These are phyloP conservation scores for Lignosus rhinocerotis DNA, from an alignment of 1,284 basidiomycete species.

Conservation along the genomic window DNA sequence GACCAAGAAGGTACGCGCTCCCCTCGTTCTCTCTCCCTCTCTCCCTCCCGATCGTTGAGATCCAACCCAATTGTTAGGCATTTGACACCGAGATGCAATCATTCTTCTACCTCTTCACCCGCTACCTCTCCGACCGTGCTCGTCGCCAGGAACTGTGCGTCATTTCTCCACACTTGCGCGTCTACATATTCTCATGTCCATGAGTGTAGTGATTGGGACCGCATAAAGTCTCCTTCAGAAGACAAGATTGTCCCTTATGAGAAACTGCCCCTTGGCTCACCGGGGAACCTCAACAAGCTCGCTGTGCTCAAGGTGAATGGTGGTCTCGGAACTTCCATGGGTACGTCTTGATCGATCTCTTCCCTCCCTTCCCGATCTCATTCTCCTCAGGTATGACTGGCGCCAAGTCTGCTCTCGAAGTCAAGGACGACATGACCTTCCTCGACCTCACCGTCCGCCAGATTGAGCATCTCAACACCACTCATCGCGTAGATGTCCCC, in stretches of 20 bases:
- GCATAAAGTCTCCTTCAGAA: conserved; percentile 91
- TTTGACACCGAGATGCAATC: conserved; percentile 99
- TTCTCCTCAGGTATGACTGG: conserved; percentile 78
- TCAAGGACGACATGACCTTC: conserved; percentile 99
- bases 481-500: conserved; percentile 80
- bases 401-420: conserved; percentile 88
- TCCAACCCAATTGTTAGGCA: conserved; percentile 52
- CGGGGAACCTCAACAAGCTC: conserved; percentile 85
- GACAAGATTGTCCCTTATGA: conserved; percentile 94
- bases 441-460: conserved; percentile 96
- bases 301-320: conserved; percentile 99
- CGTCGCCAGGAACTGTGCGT: conserved; percentile 92
- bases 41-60: conserved; percentile 16
- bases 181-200: not conserved
- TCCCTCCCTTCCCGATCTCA: not conserved
- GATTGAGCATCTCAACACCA: conserved; percentile 88
- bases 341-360: conserved; percentile 38
- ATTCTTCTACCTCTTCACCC: conserved; percentile 99
- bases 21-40: conserved; percentile 2
- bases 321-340: conserved; percentile 98
- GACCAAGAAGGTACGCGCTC: conserved; percentile 74
- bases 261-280: conserved; percentile 64
- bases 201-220: conserved; percentile 87
- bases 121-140: conserved; percentile 94
- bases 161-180: conserved; percentile 22